phyloP scores from a whole-genome alignment of 345 rosid genomes.

The Populus nigra region DNA sequence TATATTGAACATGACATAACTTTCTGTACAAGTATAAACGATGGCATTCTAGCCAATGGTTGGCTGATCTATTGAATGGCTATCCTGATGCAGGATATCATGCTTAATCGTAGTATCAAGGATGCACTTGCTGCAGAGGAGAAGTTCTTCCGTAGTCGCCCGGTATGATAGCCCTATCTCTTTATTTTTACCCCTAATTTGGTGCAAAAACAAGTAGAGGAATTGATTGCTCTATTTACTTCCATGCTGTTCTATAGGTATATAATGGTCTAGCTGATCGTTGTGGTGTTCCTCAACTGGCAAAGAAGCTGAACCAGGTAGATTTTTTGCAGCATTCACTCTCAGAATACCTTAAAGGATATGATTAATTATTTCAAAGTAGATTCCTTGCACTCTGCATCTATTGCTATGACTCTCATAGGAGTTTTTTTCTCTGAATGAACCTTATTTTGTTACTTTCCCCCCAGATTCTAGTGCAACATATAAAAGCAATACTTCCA shows the following conservation, averaged over 20 bases:
- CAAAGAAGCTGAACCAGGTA: conserved; percentile 96
- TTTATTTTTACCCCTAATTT: conserved; percentile 10
- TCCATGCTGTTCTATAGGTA: conserved; percentile 36
- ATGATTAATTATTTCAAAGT: background rate
- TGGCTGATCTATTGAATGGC: background rate
- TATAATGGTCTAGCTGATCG: conserved; percentile 88
- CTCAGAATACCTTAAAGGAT: background rate
- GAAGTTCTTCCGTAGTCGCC: conserved; percentile 86
- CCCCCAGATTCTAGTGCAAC: conserved; percentile 81
- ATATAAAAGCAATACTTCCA: conserved; percentile 79
- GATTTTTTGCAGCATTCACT: conserved; percentile 8
- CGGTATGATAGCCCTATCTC: conserved; percentile 51
- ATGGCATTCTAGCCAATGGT: background rate
- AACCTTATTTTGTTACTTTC: background rate
- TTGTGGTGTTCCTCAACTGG: conserved; percentile 91
- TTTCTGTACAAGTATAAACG: too few relatives aligned
- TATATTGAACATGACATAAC: too few relatives aligned
- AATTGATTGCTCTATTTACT: background rate
- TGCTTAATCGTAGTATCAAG: conserved; percentile 77
- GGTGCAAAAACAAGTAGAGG: background rate
- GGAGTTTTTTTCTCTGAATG: background rate
- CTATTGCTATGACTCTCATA: background rate
- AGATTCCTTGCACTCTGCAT: background rate
- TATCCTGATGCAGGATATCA: conserved; percentile 57
- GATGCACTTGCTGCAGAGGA: conserved; percentile 79